These are phyloP conservation scores for Ulmus americana DNA, from an alignment of 331 rosid species.

Conservation along the genomic window DNA sequence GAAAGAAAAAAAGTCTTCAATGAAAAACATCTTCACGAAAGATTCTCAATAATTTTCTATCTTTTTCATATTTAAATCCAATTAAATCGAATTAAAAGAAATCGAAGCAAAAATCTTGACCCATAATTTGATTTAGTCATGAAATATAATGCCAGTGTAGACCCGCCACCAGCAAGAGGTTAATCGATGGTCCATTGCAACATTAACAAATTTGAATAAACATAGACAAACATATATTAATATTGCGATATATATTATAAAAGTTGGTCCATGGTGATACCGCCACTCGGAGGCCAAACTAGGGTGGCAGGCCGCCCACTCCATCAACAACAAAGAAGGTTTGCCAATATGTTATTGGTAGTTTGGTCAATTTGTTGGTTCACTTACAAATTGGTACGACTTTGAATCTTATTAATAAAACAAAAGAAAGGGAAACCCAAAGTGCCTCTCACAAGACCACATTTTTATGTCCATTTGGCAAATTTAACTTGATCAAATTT, in stretches of 20 bases:
- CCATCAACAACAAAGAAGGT: not conserved
- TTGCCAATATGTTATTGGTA: not conserved
- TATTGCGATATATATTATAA: not conserved
- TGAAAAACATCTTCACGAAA: too few relatives aligned
- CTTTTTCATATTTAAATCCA: too few relatives aligned
- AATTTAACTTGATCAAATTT: too few relatives aligned
- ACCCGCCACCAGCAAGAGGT: not conserved
- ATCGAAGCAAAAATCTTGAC: conserved; percentile 19
- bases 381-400: not conserved
- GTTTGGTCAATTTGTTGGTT: conserved; percentile 7
- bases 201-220: not conserved
- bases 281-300: not conserved
- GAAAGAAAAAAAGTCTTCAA: too few relatives aligned
- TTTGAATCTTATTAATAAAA: not conserved
- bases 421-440: not conserved
- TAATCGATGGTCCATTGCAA: not conserved
- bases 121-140: not conserved
- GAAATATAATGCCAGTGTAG: not conserved
- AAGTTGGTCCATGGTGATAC: not conserved
- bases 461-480: not conserved
- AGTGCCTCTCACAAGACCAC: not conserved
- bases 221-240: not conserved
- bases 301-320: not conserved
- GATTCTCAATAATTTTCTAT: too few relatives aligned
- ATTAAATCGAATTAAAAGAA: too few relatives aligned